Evolutionary conservation across 2,329 filamentous ascomycete species (phyloP).

Genomic region (Periconia macrospinosa): DNA sequence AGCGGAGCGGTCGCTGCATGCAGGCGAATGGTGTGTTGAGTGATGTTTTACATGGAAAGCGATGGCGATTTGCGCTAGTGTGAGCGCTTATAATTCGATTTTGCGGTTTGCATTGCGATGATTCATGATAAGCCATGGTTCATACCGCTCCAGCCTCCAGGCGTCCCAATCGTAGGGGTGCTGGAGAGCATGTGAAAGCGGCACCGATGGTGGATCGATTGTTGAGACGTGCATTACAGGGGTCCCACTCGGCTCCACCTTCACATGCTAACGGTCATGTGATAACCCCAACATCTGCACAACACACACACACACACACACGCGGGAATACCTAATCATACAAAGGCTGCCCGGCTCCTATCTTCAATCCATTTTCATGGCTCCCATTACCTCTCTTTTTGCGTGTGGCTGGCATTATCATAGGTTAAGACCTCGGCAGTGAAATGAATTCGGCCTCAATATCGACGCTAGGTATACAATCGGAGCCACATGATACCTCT

Average conservation of each 20-base stretch:
- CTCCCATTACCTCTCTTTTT: no score
- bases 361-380: no score
- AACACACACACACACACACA: no score
- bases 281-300: not conserved
- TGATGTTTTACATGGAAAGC: not conserved
- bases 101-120: not conserved
- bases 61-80: no score
- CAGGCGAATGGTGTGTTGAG: not conserved
- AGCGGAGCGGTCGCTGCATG: not conserved
- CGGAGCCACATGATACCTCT: not conserved
- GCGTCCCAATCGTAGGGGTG: not conserved
- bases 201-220: not conserved
- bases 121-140: not conserved
- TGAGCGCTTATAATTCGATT: not conserved
- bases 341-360: no score
- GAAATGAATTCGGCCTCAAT: not conserved
- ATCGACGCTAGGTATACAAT: not conserved
- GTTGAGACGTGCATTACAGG: not conserved
- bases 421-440: no score
- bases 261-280: not conserved
- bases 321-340: no score
- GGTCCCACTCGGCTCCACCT: not conserved
- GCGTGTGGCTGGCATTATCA: no score
- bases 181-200: not conserved
- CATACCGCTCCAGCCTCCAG: no score